phyloP scores from a whole-genome alignment of 805 yeast species.

The Pichia scutulata region DNA sequence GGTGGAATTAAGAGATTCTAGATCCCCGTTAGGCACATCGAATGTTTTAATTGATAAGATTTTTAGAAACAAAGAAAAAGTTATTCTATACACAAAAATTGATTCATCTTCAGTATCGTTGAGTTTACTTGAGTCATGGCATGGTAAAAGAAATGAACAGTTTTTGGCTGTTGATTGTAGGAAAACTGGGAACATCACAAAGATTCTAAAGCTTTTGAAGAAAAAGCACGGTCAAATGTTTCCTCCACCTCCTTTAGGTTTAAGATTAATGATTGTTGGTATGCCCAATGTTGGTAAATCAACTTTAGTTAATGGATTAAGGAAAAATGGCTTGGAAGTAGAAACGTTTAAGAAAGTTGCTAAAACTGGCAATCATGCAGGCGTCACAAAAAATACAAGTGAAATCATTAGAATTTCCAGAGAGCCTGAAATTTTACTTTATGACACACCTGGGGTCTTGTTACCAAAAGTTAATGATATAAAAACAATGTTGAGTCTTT shows the following conservation, averaged over 20 bases:
- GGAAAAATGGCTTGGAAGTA: conserved; percentile 32
- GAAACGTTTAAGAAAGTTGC: conserved; percentile 57
- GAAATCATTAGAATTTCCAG: conserved; percentile 59
- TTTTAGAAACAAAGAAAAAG: conserved; percentile 43
- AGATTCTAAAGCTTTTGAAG: conserved; percentile 43
- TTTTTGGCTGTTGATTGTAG: conserved; percentile 56
- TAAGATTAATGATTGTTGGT: conserved; percentile 71
- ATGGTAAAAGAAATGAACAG: conserved; percentile 24
- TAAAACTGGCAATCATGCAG: conserved; percentile 79
- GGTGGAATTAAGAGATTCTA: conserved; percentile 76
- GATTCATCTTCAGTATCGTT: conserved; percentile 49
- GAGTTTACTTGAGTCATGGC: conserved; percentile 40
- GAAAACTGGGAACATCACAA: conserved; percentile 38
- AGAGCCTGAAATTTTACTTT: conserved; percentile 58
- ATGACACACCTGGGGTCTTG: conserved; percentile 92
- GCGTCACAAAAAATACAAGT: conserved; percentile 76
- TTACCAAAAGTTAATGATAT: conserved; percentile 61
- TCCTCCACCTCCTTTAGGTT: conserved; percentile 80
- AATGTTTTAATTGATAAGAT: conserved; percentile 71
- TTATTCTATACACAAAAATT: conserved; percentile 71
- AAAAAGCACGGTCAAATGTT: conserved; percentile 37
- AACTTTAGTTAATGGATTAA: conserved; percentile 67
- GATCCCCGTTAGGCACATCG: conserved; percentile 83
- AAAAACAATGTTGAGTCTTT: conserved; percentile 66
- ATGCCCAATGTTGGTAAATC: conserved; percentile 99